Conservation (phyloP, 2,329 filamentous ascomycete species). For the Verticillium dahliae region DNA sequence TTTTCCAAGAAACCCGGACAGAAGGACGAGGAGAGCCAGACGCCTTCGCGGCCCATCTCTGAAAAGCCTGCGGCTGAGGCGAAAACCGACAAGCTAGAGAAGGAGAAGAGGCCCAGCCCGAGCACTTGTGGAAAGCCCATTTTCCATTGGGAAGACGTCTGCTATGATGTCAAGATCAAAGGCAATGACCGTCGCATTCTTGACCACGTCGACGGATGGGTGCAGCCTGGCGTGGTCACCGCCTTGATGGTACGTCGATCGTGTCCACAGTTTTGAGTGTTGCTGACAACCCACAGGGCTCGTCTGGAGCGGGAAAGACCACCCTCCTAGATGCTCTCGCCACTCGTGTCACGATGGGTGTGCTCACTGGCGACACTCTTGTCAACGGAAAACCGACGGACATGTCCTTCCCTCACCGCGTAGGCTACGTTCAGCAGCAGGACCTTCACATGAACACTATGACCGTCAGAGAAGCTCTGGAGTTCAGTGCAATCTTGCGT, state of each 20-base stretch:
- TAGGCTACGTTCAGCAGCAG: slow-evolving; percentile 67
- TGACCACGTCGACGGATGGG: slow-evolving; percentile 69
- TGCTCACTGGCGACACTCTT: slow-evolving; percentile 64
- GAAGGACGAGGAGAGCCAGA: slow-evolving; percentile 6
- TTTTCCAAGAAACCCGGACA: slow-evolving; percentile 13
- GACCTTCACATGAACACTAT: slow-evolving; percentile 64
- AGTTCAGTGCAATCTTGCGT: slow-evolving; percentile 61
- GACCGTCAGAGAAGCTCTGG: slow-evolving; percentile 61
- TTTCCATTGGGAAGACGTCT: slow-evolving; percentile 66
- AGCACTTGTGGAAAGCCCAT: slow-evolving; percentile 21
- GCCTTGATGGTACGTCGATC: slow-evolving; percentile 55
- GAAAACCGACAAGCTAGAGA: not conserved
- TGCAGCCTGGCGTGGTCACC: slow-evolving; percentile 68
- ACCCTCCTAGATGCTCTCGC: slow-evolving; percentile 69
- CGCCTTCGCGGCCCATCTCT: not conserved
- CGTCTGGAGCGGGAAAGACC: slow-evolving; percentile 70
- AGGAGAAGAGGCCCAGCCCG: not conserved
- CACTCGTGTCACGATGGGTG: slow-evolving; percentile 66
- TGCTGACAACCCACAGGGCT: slow-evolving; percentile 36
- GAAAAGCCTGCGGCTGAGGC: not conserved
- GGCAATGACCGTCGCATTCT: slow-evolving; percentile 56
- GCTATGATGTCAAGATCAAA: slow-evolving; percentile 59
- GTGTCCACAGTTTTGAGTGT: no score
- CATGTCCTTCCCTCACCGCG: slow-evolving; percentile 62
- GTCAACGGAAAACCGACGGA: slow-evolving; percentile 61